phyloP scores from a whole-genome alignment of 371 early-diverging fungal species.

The Mortierella sp. region DNA sequence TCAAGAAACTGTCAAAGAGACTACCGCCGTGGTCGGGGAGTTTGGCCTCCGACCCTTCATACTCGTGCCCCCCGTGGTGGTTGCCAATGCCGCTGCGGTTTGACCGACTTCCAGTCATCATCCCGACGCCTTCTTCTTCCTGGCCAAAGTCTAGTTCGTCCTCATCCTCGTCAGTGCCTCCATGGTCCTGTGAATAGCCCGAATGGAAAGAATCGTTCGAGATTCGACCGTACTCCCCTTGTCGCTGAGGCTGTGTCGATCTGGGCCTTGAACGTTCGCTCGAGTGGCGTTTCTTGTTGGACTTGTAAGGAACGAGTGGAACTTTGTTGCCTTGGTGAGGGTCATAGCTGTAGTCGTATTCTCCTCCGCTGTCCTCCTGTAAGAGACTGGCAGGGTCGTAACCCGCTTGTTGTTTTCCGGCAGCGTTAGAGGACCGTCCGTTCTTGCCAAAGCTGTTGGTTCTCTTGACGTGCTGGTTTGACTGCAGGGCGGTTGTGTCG shows the following conservation, averaged over 20 bases:
- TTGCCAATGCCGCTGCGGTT: constrained; percentile 54
- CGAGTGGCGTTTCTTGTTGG: background rate
- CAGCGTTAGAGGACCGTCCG: background rate
- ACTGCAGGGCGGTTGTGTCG: constrained; percentile 44
- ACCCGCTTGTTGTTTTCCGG: background rate
- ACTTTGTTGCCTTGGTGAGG: constrained; percentile 31
- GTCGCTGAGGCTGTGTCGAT: constrained; percentile 29
- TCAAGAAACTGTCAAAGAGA: constrained; percentile 67
- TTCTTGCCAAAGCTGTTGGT: constrained; percentile 33
- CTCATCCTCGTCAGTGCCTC: constrained; percentile 13
- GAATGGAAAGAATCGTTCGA: constrained; percentile 48
- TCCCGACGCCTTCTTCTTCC: constrained; percentile 54
- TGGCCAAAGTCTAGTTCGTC: constrained; percentile 36
- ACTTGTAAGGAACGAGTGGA: constrained; percentile 37
- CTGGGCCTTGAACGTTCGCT: constrained; percentile 10
- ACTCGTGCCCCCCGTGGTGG: constrained; percentile 8
- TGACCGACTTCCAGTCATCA: constrained; percentile 52
- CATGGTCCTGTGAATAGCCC: constrained; percentile 18
- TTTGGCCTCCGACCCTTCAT: constrained; percentile 29
- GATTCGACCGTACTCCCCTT: constrained; percentile 45
- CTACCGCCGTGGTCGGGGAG: constrained; percentile 51
- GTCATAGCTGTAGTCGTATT: constrained; percentile 35
- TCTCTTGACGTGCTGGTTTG: constrained; percentile 26
- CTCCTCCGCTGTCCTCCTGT: constrained; percentile 37
- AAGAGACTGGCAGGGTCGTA: constrained; percentile 29